Percentiles rank a stretch among this genome's conserved stretches.
These are phyloP conservation scores for Pichia sp. DNA, from an alignment of 1,139 yeast genomes.

Conservation along the genomic window DNA sequence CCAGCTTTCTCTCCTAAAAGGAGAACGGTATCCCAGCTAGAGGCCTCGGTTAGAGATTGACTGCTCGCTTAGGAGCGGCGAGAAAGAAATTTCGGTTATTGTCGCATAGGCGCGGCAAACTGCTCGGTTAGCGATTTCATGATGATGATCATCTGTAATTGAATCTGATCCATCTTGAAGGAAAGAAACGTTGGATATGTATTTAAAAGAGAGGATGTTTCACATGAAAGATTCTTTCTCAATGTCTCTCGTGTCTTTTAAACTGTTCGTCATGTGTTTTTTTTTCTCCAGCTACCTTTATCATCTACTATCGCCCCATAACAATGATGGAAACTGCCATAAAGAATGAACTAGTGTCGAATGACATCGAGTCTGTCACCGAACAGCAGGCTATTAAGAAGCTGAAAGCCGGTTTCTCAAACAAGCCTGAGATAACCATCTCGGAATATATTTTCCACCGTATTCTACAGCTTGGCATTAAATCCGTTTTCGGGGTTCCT, in stretches of 20 bases:
- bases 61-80: neutral
- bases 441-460: constrained; percentile 31
- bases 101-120: neutral
- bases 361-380: neutral
- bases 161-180: too few relatives aligned
- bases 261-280: neutral
- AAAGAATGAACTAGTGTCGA: neutral
- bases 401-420: neutral
- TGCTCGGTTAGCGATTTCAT: neutral
- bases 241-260: too few relatives aligned
- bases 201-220: neutral
- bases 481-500: constrained; percentile 42
- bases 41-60: neutral
- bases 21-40: neutral
- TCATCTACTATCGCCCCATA: neutral
- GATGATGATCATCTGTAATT: neutral
- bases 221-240: neutral
- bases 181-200: neutral
- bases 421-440: constrained; percentile 22
- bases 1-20: neutral
- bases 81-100: neutral
- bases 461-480: constrained; percentile 28
- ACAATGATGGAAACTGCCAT: constrained; percentile 1
- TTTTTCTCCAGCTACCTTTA: neutral
- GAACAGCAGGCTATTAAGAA: neutral